These are phyloP conservation scores for Amanita polypyramis DNA, from an alignment of 768 basidiomycete genomes.

Conservation along the genomic window DNA sequence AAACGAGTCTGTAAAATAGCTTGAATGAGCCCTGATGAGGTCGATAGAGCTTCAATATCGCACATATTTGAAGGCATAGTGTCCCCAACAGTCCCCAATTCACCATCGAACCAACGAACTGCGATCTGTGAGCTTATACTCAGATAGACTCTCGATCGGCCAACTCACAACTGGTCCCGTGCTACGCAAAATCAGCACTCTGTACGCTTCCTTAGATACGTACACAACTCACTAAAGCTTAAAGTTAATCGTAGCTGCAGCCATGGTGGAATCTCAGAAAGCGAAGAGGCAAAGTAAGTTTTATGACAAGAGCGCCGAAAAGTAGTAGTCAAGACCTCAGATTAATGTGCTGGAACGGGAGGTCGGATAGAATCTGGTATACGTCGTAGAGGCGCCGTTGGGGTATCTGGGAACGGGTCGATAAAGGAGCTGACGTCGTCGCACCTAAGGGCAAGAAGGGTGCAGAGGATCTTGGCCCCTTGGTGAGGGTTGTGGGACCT, in stretches of 20 bases:
- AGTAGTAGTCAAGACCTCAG: neutral
- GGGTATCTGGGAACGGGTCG: too few species aligned
- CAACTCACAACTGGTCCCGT: slow-evolving; percentile 5
- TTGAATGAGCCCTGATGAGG: neutral
- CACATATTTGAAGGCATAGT: slow-evolving; percentile 4
- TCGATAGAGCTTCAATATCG: neutral
- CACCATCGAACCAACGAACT: slow-evolving; percentile 4
- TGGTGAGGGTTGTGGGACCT: neutral
- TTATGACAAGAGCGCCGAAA: neutral
- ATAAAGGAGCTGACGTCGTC: neutral
- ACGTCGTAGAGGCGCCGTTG: too few species aligned
- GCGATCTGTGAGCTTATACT: neutral
- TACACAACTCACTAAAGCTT: neutral
- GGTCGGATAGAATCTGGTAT: neutral
- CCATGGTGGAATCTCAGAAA: neutral
- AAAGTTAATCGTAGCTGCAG: neutral
- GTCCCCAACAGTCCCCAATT: slow-evolving; percentile 3
- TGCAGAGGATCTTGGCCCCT: neutral
- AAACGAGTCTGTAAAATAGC: neutral
- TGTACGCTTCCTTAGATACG: neutral
- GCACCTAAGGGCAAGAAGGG: neutral
- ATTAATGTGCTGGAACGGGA: neutral
- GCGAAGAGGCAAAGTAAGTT: neutral
- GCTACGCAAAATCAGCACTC: neutral
- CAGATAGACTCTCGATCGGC: neutral